A percentile compares a stretch with the other conserved stretches of the same genome.
Evolutionary conservation across 495 filamentous ascomycete genomes (phyloP).

Genomic region (Penicillium antarcticum): DNA sequence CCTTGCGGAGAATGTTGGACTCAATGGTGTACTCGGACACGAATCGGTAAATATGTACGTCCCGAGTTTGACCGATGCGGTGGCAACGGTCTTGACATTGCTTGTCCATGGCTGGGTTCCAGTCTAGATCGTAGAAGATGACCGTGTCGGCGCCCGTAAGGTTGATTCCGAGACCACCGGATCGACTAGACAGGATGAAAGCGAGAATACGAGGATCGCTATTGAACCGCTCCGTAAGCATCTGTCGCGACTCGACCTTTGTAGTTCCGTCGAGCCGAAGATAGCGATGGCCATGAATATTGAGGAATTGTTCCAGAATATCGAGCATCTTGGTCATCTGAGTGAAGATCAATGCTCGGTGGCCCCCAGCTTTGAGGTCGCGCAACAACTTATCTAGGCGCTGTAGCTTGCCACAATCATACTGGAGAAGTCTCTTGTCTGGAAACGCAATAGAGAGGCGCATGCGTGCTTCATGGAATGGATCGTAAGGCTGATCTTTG

Average conservation of each 20-base stretch:
- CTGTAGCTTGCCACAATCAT: constrained; percentile 97
- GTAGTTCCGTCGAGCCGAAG: constrained; percentile 92
- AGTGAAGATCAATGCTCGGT: constrained; percentile 95
- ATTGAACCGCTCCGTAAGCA: constrained; percentile 96
- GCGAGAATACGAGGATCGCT: constrained; percentile 86
- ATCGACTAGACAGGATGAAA: constrained; percentile 93
- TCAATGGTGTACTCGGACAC: constrained; percentile 98
- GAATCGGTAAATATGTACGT: constrained; percentile 97
- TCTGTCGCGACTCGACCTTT: constrained; percentile 91
- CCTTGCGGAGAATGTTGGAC: constrained; percentile 95
- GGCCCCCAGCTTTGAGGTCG: constrained; percentile 81
- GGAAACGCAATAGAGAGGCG: constrained; percentile 94
- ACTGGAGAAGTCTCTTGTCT: constrained; percentile 90
- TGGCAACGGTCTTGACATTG: constrained; percentile 98
- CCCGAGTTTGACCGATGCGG: constrained; percentile 95
- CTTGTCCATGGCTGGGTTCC: constrained; percentile 99
- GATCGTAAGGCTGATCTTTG: constrained; percentile 63
- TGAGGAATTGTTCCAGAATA: constrained; percentile 95
- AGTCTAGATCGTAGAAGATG: constrained; percentile 99
- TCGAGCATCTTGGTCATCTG: constrained; percentile 99
- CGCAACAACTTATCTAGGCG: constrained; percentile 83
- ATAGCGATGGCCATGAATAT: constrained; percentile 97
- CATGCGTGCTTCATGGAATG: constrained; percentile 92
- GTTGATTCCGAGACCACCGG: constrained; percentile 94
- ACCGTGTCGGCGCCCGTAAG: constrained; percentile 96